A percentile compares a stretch with the other conserved stretches of the same genome.
Conservation (phyloP, 352 stramenopile genomes). For the Peronospora farinosa region DNA sequence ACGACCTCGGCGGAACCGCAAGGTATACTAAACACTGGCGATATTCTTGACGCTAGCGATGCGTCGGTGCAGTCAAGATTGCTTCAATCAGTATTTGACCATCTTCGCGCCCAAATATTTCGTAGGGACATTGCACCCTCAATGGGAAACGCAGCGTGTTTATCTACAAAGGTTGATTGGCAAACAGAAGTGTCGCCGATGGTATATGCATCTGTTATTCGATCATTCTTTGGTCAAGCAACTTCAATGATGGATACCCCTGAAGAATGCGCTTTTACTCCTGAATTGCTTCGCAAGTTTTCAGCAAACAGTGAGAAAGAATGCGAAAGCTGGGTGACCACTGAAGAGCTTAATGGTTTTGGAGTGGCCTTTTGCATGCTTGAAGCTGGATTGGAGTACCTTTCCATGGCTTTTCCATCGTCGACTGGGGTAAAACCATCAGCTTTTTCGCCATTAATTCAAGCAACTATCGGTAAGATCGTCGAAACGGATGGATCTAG, state of each 20-base stretch:
- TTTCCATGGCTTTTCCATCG: slow-evolving; percentile 24
- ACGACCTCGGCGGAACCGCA: slow-evolving; percentile 1
- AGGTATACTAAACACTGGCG: slow-evolving; percentile 4
- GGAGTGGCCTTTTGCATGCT: slow-evolving; percentile 46
- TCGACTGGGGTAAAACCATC: slow-evolving; percentile 16
- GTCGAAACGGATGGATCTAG: background rate
- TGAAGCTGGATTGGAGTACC: slow-evolving; percentile 24
- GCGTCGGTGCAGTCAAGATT: slow-evolving; percentile 23
- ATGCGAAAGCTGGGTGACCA: slow-evolving; percentile 13
- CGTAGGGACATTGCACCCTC: slow-evolving; percentile 5
- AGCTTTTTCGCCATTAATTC: slow-evolving; percentile 20
- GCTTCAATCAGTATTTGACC: slow-evolving; percentile 34
- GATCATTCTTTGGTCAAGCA: slow-evolving; percentile 28
- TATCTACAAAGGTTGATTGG: slow-evolving; percentile 29
- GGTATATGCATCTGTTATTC: slow-evolving; percentile 33
- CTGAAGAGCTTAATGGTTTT: slow-evolving; percentile 43
- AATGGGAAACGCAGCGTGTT: slow-evolving; percentile 11
- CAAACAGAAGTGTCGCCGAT: slow-evolving; percentile 32
- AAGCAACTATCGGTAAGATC: slow-evolving; percentile 9
- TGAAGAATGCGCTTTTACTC: slow-evolving; percentile 18
- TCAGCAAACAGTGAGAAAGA: slow-evolving; percentile 22
- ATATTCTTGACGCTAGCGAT: slow-evolving; percentile 12
- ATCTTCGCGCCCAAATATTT: slow-evolving; percentile 33
- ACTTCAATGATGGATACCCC: slow-evolving; percentile 2
- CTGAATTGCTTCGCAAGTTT: slow-evolving; percentile 39